phyloP scores from a whole-genome alignment of 1,284 basidiomycete genomes.

The Exobasidium cylindrosporum region DNA sequence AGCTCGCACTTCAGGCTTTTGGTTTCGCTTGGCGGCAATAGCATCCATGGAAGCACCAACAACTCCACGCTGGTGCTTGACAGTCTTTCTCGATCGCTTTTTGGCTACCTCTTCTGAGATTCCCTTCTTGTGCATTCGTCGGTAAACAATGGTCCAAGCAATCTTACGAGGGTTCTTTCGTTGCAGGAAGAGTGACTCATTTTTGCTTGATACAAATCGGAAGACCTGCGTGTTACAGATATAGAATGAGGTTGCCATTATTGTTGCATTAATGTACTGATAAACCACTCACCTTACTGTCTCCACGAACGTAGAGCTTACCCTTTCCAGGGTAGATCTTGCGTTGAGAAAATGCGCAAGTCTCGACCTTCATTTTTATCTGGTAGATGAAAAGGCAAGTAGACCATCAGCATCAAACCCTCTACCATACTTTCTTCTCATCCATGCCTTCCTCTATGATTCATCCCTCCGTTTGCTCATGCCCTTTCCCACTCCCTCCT shows the following conservation, averaged over 20 bases:
- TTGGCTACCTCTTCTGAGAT: conserved; percentile 97
- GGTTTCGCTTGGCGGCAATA: conserved; percentile 77
- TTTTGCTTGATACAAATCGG: conserved; percentile 59
- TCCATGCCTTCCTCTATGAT: no score
- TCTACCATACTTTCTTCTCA: not conserved
- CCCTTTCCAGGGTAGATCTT: conserved; percentile 56
- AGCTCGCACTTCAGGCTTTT: conserved; percentile 75
- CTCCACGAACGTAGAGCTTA: conserved; percentile 53
- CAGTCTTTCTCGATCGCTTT: conserved; percentile 94
- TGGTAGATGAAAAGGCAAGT: not conserved
- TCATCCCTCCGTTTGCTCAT: no score
- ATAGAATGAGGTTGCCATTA: not conserved
- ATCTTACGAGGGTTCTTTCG: conserved; percentile 99
- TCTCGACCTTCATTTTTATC: conserved; percentile 55
- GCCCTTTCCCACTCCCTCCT: no score
- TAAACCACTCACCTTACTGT: conserved; percentile 51
- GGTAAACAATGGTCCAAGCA: conserved; percentile 95
- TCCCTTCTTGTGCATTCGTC: conserved; percentile 99
- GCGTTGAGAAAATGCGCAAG: conserved; percentile 53
- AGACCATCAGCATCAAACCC: not conserved
- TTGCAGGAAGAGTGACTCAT: conserved; percentile 94
- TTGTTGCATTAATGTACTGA: not conserved
- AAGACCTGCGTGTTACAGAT: conserved; percentile 51
- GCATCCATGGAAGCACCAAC: conserved; percentile 90
- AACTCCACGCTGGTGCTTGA: conserved; percentile 98